Base-by-base conservation (phyloP, 805 yeast species). In the Yamadazyma sp. region DNA sequence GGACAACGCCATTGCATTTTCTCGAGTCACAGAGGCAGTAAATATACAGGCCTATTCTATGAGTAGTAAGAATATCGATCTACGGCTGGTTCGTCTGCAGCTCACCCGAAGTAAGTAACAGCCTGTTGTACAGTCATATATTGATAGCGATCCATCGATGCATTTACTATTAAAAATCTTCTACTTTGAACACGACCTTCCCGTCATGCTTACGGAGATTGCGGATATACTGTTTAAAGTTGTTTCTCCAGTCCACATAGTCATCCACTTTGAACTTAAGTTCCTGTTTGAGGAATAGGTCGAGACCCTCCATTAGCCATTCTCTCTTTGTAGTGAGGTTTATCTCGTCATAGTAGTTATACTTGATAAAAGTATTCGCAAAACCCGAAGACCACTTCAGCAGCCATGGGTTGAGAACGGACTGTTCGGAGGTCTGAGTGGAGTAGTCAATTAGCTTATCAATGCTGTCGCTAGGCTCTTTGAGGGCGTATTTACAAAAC, bases 161-260 rank as follows among this genome's bases (percentile, higher is more conserved):
- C 14, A 15, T n/a, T 13, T 3, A 27, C 14, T 64, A 68, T 17
- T 60, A 20, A 21, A 28, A 20, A 15, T 61, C 60, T 39, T 68
- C 74, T n/a, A 68, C 46, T 43, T 55, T 49, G 19, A 67, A 57
- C 10, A 68, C 50, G 10, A 61, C 45, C 45, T 62, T 61, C 9
- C 61, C 61, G 38, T 67, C 73, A 3, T 48, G 49, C 7, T 41
- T 49, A 28, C 50, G 50, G 38, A 68, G 45, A 7, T 42, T 39
- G 13, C 47, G 53, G 20, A 65, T 52, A 27, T 49, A 49, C n/a
- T 51, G 38, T 32, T 55, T 56, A 46, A 57, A 62, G 36, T 58
- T 55, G 35, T 54, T 53, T 41, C 71, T 51, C 74, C 74, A 68
- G 43, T 68, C 74, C 7, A 50, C 38, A 28, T 44, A 52, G 15